Evolutionary conservation across 208 protist species (phyloP).

Genomic region (Angomonas ambiguus): DNA sequence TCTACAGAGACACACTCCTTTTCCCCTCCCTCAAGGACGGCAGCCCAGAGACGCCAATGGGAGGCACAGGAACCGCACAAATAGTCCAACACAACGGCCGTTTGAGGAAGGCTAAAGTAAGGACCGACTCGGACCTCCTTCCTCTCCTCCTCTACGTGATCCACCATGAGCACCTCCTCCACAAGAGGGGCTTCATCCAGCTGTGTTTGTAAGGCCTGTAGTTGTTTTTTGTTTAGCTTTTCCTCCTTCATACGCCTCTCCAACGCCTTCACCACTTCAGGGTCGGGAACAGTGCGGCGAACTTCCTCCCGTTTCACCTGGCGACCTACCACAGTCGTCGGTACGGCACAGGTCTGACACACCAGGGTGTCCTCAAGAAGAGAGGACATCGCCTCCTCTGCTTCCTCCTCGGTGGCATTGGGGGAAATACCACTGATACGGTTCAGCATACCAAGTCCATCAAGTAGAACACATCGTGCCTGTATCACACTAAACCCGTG

Average conservation of each 20-base stretch:
- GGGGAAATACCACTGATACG: slow-evolving; percentile 19
- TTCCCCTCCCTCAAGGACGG: slow-evolving; percentile 28
- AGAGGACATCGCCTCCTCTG: slow-evolving; percentile 19
- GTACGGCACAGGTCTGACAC: slow-evolving; percentile 45
- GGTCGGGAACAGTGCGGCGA: slow-evolving; percentile 39
- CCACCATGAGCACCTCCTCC: slow-evolving; percentile 23
- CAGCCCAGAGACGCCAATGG: slow-evolving; percentile 61
- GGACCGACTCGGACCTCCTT: slow-evolving; percentile 43
- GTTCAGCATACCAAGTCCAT: slow-evolving; percentile 44
- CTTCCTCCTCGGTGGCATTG: slow-evolving; percentile 15
- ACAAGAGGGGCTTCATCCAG: slow-evolving; percentile 35
- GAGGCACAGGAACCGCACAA: slow-evolving; percentile 45
- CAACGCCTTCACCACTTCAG: slow-evolving; percentile 30
- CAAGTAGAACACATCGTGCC: slow-evolving; percentile 59
- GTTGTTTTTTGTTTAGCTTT: slow-evolving; percentile 50
- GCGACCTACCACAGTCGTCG: slow-evolving; percentile 28
- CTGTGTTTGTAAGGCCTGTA: slow-evolving; percentile 30
- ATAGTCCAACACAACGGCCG: slow-evolving; percentile 45
- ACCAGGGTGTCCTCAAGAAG: slow-evolving; percentile 36
- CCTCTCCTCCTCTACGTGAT: slow-evolving; percentile 29
- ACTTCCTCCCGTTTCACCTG: slow-evolving; percentile 20
- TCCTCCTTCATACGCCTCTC: slow-evolving; percentile 40
- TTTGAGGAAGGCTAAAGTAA: slow-evolving; percentile 56
- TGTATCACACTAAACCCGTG: slow-evolving; percentile 48
- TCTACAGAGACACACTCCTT: slow-evolving; percentile 3